These are phyloP conservation scores for Trichoderma afroharzianum DNA, from an alignment of 2,329 filamentous ascomycete genomes.

Conservation along the genomic window DNA sequence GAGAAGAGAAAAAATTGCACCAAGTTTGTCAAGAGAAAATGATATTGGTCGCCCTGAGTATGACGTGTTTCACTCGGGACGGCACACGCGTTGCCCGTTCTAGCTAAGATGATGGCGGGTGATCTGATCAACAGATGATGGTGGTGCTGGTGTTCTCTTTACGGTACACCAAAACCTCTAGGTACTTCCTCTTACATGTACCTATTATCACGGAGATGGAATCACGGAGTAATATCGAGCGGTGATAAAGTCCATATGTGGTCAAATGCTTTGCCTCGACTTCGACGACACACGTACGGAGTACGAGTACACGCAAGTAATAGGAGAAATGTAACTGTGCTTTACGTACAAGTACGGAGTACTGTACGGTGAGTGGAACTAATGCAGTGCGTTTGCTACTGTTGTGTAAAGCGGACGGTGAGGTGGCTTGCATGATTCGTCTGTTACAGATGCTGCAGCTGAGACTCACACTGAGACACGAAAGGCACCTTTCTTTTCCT, in stretches of 20 bases:
- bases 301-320: neutral
- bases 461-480: neutral
- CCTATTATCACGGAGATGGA: neutral
- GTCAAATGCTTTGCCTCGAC: neutral
- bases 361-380: neutral
- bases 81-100: neutral
- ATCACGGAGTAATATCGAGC: neutral
- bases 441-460: slow-evolving; percentile 12
- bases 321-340: neutral
- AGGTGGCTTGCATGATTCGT: slow-evolving; percentile 9
- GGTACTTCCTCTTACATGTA: neutral
- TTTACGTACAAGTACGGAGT: neutral
- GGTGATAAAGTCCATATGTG: neutral
- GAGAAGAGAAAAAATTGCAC: neutral
- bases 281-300: neutral
- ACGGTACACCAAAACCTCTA: neutral
- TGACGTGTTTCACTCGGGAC: neutral
- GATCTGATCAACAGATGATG: slow-evolving; percentile 11
- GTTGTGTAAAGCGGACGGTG: neutral
- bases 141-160: neutral
- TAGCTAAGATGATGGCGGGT: slow-evolving; percentile 3
- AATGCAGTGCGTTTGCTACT: slow-evolving; percentile 1
- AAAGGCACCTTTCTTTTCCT: neutral
- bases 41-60: neutral
- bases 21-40: neutral